Conservation (phyloP, 441 rosid genomes). For the Populus hybrid region DNA sequence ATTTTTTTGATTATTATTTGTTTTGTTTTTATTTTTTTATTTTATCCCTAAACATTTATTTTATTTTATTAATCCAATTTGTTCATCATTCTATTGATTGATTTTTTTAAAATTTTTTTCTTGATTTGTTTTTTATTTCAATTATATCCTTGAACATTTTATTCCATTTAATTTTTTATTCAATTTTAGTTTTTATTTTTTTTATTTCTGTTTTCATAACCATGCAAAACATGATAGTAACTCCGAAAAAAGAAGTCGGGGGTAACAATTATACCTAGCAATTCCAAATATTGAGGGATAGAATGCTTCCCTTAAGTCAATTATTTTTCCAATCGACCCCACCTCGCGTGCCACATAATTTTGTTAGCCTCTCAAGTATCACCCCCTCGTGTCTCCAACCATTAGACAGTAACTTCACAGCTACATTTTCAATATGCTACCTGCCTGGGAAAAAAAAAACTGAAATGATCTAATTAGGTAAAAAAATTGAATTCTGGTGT, state of each 20-base stretch:
- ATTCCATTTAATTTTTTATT: no score
- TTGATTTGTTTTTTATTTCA: no score
- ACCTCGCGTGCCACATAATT: slow-evolving; percentile 15
- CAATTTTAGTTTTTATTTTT: no score
- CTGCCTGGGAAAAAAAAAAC: background rate
- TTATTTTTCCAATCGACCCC: slow-evolving; percentile 23
- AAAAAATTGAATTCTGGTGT: no score
- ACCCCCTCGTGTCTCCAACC: slow-evolving; percentile 15
- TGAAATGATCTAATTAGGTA: background rate
- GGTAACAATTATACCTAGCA: background rate
- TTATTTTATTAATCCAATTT: no score
- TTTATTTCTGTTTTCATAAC: no score
- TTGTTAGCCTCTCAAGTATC: slow-evolving; percentile 26
- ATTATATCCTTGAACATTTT: no score
- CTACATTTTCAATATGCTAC: background rate
- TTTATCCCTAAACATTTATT: no score
- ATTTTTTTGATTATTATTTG: no score
- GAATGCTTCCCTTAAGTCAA: slow-evolving; percentile 1
- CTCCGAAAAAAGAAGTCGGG: background rate
- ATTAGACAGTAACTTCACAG: slow-evolving; percentile 11
- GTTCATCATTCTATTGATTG: no score
- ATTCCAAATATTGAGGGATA: background rate
- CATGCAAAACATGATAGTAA: background rate
- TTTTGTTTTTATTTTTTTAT: no score
- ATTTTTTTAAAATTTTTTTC: no score